Base-by-base conservation (phyloP, 1,284 basidiomycete species). In the Abortiporus biennis region DNA sequence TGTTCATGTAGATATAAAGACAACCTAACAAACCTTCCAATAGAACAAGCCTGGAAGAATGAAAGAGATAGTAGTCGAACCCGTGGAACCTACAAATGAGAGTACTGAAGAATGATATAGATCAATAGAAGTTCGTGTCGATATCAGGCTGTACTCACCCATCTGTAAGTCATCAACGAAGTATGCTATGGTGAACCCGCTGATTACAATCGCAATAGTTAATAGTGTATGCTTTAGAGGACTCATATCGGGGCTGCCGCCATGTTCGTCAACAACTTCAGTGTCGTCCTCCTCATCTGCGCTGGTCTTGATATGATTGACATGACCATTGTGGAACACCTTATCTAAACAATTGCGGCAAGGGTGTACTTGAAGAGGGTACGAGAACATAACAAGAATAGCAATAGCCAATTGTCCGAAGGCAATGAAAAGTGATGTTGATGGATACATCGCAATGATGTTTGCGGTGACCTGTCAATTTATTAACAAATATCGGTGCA, bases 51-150 rank as follows among this genome's bases (percentile, higher is more conserved):
- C 92, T 0, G 96, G 95, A 3, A 99, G 74, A 57, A 99, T 98
- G 64, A 99, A 99, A 6, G 91, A 94, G 52, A 99, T 94, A 3
- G 86, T 97, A 12, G 95, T 98, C 15, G 90, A 94, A 13, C 96
- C 96, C 0, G 95, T 96, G 8, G 92, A 87, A 5, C 96, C 96
- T 20, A 99, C 96, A 58, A 99, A 96, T 3, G 93, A 91, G 22
- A 97, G 71, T 9, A 97, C 92, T 92, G 54, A 12, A 45, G 40
- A 42, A 36, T 23, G 27, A 38, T 29, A 46, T 37, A 44, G 38
- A 39, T 33, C 23, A 23, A 35, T 25, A 23, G 13, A 34, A 31
- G 4, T 29, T 31, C 11, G 12, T 22, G 21, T 6, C 33, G 16
- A 38, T n/a, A n/a, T n/a, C n/a, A n/a, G 22, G 31, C 29, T 19